Evolutionary conservation across 352 stramenopile species (phyloP), one percentile per base, ranked within the genome.

Genomic region (Phytophthora crassamura): DNA sequence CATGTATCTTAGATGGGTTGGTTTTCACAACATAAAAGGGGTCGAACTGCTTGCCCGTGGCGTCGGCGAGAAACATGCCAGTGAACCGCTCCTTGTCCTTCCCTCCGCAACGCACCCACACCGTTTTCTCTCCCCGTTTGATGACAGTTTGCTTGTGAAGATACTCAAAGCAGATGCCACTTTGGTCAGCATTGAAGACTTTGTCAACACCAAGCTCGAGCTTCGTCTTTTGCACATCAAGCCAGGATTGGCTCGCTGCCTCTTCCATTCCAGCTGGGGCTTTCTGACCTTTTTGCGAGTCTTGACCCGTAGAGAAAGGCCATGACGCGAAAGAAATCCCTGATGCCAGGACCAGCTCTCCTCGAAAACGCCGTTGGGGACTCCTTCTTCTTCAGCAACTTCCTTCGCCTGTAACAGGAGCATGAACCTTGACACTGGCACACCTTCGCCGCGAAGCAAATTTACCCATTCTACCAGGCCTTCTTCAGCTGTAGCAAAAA

Each of bases 141-240:
- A n/a, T n/a, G n/a, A n/a, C n/a, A n/a, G n/a, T n/a, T n/a, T n/a
- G n/a, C n/a, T n/a, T n/a, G n/a, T n/a, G n/a, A n/a, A n/a, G n/a
- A n/a, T n/a, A n/a, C n/a, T 49, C 50, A 49, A 59, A 59, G 25
- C 50, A 49, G n/a, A 49, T 49, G 22, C 25, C 50, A 5, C 50
- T n/a, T 59, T 59, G 38, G 15, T 59, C 38, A 5, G 39, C 36
- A 15, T 59, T 59, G 25, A 41, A 47, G 11, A 59, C 18, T 25
- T 48, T 59, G 28, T 32, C 25, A 1, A 49, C 50, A 4, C 39
- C 50, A 41, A 40, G 36, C 25, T 48, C 38, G 12, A 9, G 2
- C 30, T 59, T 59, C 1, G 15, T 49, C 33, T 49, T 6, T 7
- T 30, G 6, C 11, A 40, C 38, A 20, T 49, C 7, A 1, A 16